Evolutionary conservation across 371 early-diverging fungal genomes (phyloP), one percentile per base, ranked within the genome.

Genomic region (Rhizoclosmatium hyalinum): DNA sequence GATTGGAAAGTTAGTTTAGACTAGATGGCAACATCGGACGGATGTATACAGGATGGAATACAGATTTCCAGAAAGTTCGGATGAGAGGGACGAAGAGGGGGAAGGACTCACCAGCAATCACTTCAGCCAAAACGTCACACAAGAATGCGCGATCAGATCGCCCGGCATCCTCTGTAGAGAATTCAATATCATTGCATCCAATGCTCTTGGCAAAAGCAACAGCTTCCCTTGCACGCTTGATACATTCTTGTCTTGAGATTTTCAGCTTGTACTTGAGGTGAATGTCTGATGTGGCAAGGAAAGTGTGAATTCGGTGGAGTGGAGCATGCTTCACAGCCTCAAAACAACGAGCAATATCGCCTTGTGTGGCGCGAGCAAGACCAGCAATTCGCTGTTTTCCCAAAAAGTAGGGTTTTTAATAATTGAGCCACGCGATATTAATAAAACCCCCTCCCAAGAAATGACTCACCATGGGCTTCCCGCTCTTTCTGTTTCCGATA

Each of bases 201-300:
- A 96, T 87, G 53, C 91, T 86, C 63, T 87, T 89, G 14, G 94
- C 95, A 68, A 92, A 88, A 4, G 81, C 83, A 47, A 98, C 97
- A 61, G 95, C 94, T 44, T 90, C 91, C 8, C 91, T 89, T 2
- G 96, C 96, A 45, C 92, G 93, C 68, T 88, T 81, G 58, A 95
- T 83, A 81, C 98, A 98, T 77, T 96, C 90, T 14, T 91, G 93
- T 45, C 97, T 91, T 3, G 87, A 77, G 76, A 98, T 95, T 75
- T 93, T 93, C 64, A 98, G 91, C 83, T 98, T 98, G 89, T 93
- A 87, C 81, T 96, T 81, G 46, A 98, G 89, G 77, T 98, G 98
- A 66, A 98, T 93, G 79, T 98, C 98, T 3, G 95, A 95, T 3
- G 98, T 97, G 53, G 98, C 98, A 74, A 98, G 88, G 85, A 97